A percentile compares a stretch with the other conserved stretches of the same genome.
Evolutionary conservation across 495 filamentous ascomycete genomes (phyloP).

Genomic region (Neurospora sp.): DNA sequence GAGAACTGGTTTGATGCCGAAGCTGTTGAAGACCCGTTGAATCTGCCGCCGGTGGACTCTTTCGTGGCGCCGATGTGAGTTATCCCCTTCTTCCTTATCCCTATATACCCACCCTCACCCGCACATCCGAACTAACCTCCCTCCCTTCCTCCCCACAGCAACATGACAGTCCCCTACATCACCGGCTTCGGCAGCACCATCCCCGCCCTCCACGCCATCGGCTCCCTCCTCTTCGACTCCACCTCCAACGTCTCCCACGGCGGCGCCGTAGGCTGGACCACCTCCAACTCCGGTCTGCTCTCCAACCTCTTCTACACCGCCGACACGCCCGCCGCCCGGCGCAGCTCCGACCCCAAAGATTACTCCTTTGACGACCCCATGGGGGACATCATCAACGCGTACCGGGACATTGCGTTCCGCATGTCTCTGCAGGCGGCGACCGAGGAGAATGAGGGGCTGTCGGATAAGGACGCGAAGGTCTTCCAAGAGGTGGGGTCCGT

Average conservation of each 20-base stretch:
- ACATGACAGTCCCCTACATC: not conserved
- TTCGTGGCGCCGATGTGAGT: not conserved
- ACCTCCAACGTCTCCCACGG: not conserved
- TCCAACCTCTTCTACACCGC: not conserved
- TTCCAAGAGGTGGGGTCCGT: not conserved
- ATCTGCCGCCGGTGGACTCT: not conserved
- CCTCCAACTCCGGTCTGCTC: not conserved
- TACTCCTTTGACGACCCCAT: not conserved
- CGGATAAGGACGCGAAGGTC: not conserved
- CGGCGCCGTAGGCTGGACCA: not conserved
- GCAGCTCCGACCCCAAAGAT: not conserved
- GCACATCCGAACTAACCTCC: not conserved
- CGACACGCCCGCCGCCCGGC: not conserved
- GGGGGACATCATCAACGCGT: not conserved
- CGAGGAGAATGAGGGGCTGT: not conserved
- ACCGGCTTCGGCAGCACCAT: not conserved
- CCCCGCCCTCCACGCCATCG: not conserved
- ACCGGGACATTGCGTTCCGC: not conserved
- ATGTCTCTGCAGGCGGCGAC: not conserved
- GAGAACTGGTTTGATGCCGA: not conserved
- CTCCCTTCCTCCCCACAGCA: not conserved
- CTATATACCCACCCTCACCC: no score
- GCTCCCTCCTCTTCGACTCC: not conserved
- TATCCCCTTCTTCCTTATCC: not conserved
- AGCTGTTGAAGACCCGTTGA: not conserved